Evolutionary conservation across 176 grass and related monocot species (phyloP).

Genomic region (Secale cereale): DNA sequence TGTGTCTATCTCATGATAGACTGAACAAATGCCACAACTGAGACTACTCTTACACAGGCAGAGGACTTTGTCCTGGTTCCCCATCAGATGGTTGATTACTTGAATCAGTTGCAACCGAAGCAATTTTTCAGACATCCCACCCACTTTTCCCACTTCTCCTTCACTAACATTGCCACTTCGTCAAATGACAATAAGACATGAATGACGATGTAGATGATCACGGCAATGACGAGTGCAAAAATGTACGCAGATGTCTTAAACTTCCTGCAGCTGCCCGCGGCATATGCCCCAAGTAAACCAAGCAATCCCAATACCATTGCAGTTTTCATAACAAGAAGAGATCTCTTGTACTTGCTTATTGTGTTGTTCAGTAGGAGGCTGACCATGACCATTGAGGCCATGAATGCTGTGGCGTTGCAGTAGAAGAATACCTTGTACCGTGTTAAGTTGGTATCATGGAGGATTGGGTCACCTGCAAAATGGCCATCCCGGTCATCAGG

Average conservation of each 20-base stretch:
- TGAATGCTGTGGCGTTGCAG: slow-evolving; percentile 41
- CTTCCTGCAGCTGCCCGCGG: slow-evolving; percentile 39
- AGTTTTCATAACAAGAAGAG: slow-evolving; percentile 25
- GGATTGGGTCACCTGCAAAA: slow-evolving; percentile 33
- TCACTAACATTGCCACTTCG: slow-evolving; percentile 1
- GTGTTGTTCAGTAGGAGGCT: slow-evolving; percentile 37
- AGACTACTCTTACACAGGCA: background rate
- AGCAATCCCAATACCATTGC: slow-evolving; percentile 44
- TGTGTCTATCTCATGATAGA: background rate
- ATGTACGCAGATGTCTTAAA: slow-evolving; percentile 31
- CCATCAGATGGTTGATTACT: background rate
- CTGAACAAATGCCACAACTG: background rate
- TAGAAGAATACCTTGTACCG: slow-evolving; percentile 48
- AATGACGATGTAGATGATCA: slow-evolving; percentile 39
- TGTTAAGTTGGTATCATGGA: slow-evolving; percentile 18
- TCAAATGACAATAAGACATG: slow-evolving; percentile 36
- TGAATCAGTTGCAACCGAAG: slow-evolving; percentile 5
- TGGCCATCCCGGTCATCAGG: slow-evolving; percentile 14
- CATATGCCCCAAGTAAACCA: slow-evolving; percentile 37
- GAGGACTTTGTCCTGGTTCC: background rate
- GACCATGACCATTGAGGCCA: slow-evolving; percentile 39
- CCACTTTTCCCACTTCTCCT: background rate
- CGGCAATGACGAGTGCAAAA: slow-evolving; percentile 29
- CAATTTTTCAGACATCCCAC: slow-evolving; percentile 10
- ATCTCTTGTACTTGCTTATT: slow-evolving; percentile 25